Percentiles rank a stretch among this genome's conserved stretches.
Conservation (phyloP, 495 filamentous ascomycete genomes). For the Penicillium chermesinum region DNA sequence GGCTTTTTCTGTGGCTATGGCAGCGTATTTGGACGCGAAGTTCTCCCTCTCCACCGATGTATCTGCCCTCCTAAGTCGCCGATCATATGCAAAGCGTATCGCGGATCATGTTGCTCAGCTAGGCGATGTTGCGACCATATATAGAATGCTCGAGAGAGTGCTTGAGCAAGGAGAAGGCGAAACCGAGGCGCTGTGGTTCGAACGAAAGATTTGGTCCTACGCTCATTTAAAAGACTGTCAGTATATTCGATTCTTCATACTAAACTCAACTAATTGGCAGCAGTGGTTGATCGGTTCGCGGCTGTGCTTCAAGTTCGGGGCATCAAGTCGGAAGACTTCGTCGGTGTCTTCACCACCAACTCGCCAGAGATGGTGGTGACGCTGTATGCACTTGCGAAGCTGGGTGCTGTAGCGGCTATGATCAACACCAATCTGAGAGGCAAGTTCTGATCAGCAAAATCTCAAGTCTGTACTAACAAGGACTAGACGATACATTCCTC, state of each 20-base stretch:
- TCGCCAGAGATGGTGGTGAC: slow-evolving; percentile 77
- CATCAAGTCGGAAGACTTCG: slow-evolving; percentile 35
- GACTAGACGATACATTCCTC: slow-evolving; percentile 56
- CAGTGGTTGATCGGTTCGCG: slow-evolving; percentile 44
- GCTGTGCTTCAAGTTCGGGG: slow-evolving; percentile 34
- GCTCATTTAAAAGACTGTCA: slow-evolving; percentile 42
- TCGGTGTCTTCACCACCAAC: slow-evolving; percentile 56
- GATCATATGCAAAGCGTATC: slow-evolving; percentile 30
- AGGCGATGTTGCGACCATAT: slow-evolving; percentile 41
- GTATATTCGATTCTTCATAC: slow-evolving; percentile 6
- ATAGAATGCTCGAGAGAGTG: slow-evolving; percentile 40
- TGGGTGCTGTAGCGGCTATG: slow-evolving; percentile 81
- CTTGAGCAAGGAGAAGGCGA: slow-evolving; percentile 34
- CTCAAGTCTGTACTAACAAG: background rate
- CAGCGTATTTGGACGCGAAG: slow-evolving; percentile 49
- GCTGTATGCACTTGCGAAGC: slow-evolving; percentile 73
- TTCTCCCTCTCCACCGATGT: slow-evolving; percentile 42
- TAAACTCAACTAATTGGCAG: background rate
- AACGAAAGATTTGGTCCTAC: slow-evolving; percentile 48
- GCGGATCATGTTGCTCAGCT: slow-evolving; percentile 34
- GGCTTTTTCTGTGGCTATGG: slow-evolving; percentile 35
- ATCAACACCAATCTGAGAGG: slow-evolving; percentile 87
- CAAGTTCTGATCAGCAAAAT: slow-evolving; percentile 19
- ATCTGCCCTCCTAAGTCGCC: slow-evolving; percentile 26
- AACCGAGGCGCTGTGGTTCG: slow-evolving; percentile 47